These are phyloP conservation scores for Lepiota brunneoincarnata DNA, from an alignment of 768 basidiomycete species.

Conservation along the genomic window DNA sequence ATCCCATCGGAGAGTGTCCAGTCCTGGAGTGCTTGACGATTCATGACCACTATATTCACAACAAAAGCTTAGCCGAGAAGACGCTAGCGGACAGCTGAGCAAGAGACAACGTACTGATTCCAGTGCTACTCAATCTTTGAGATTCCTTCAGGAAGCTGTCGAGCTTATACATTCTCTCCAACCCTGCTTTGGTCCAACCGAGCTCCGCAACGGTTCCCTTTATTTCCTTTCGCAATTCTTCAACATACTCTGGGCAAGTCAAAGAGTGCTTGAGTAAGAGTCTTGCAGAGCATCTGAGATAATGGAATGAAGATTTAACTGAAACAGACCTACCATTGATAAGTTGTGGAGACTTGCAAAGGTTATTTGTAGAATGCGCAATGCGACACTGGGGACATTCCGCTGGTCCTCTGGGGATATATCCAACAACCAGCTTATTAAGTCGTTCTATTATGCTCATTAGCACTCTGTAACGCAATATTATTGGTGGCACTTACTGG, in stretches of 20 bases:
- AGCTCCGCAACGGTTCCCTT: conserved; percentile 28
- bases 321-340: conserved; percentile 23
- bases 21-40: conserved; percentile 29
- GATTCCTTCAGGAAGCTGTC: conserved; percentile 47
- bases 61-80: neutral
- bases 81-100: no score
- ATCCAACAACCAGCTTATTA: conserved; percentile 23
- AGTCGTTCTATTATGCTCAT: neutral
- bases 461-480: neutral
- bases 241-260: conserved; percentile 32
- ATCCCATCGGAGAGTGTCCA: conserved; percentile 39
- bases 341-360: conserved; percentile 38
- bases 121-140: conserved; percentile 9
- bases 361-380: conserved; percentile 30
- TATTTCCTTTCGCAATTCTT: conserved; percentile 40
- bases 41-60: conserved; percentile 7
- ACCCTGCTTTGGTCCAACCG: conserved; percentile 32
- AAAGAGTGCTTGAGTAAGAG: conserved; percentile 31
- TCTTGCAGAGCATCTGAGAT: conserved; percentile 18
- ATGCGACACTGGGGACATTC: conserved; percentile 18
- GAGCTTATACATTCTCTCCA: conserved; percentile 38
- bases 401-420: conserved; percentile 27
- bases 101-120: neutral
- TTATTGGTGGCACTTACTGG: neutral
- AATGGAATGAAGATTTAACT: no score